phyloP scores from a whole-genome alignment of 345 rosid species.

The Aurinia saxatilis region DNA sequence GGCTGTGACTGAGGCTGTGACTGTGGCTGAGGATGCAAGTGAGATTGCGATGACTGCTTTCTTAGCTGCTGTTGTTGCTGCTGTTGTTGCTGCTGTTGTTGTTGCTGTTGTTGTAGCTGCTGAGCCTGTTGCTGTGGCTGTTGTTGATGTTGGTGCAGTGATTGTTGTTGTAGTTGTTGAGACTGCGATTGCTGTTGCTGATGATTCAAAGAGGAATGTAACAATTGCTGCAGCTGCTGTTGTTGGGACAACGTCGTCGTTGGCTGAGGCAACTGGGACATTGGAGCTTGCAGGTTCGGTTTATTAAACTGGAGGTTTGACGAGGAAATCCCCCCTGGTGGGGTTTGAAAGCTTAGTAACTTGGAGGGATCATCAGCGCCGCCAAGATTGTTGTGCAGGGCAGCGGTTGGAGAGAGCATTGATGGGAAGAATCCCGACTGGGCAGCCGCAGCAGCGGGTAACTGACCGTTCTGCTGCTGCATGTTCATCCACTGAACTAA shows the following conservation, averaged over 20 bases:
- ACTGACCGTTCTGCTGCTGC: conserved; percentile 70
- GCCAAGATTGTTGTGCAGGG: conserved; percentile 22
- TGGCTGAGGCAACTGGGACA: conserved; percentile 34
- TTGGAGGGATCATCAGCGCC: conserved; percentile 31
- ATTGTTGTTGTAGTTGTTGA: conserved; percentile 22
- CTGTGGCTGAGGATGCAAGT: conserved; percentile 31
- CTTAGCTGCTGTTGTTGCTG: conserved; percentile 28
- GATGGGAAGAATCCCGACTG: conserved; percentile 33
- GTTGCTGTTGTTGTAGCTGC: conserved; percentile 17
- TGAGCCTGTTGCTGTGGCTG: conserved; percentile 12
- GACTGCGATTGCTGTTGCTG: conserved; percentile 25
- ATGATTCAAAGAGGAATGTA: conserved; percentile 27
- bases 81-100: conserved; percentile 6
- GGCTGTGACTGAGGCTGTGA: conserved; percentile 31
- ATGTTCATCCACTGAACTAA: conserved; percentile 90
- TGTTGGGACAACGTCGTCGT: conserved; percentile 32
- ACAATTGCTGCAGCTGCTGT: conserved; percentile 34
- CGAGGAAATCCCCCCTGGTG: conserved; percentile 25
- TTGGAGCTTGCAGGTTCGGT: conserved; percentile 19
- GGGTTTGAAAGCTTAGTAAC: conserved; percentile 31
- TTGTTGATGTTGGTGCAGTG: background rate
- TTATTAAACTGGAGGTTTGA: conserved; percentile 30
- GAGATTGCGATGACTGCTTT: conserved; percentile 30
- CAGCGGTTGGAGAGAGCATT: conserved; percentile 21
- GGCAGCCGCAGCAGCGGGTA: conserved; percentile 22